Percentiles rank a stretch among this genome's conserved stretches.
These are phyloP conservation scores for Scenedesmus sp. DNA, from an alignment of 163 green algal species.

Conservation along the genomic window DNA sequence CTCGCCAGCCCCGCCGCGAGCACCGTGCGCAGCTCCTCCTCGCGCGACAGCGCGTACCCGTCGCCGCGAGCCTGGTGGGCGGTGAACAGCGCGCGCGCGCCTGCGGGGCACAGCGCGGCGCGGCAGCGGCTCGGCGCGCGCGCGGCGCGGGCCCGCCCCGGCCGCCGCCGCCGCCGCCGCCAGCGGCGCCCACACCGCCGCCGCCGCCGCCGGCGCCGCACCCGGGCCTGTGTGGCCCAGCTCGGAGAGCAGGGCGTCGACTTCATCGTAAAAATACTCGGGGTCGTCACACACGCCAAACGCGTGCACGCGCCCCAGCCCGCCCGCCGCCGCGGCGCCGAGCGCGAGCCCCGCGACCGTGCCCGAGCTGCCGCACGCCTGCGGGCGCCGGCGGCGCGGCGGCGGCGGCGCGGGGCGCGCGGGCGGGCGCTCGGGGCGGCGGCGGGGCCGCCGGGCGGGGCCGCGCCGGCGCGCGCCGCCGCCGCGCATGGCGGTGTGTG, in stretches of 20 bases:
- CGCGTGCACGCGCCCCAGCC: constrained; percentile 50
- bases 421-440: background rate
- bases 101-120: background rate
- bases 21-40: constrained; percentile 81
- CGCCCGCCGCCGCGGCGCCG: constrained; percentile 66
- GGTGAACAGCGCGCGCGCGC: constrained; percentile 57
- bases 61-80: constrained; percentile 80
- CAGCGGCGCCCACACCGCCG: no score
- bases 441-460: no score
- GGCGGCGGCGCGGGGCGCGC: background rate
- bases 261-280: constrained; percentile 89
- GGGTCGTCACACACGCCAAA: constrained; percentile 86
- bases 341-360: constrained; percentile 88
- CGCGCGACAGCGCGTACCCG: constrained; percentile 90
- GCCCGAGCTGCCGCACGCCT: constrained; percentile 90
- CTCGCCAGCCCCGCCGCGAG: no score
- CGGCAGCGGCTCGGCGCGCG: no score
- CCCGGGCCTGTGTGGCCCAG: constrained; percentile 52
- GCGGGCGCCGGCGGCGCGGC: no score
- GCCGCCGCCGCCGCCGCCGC: no score
- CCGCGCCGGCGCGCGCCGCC: no score
- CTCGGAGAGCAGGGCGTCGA: constrained; percentile 74
- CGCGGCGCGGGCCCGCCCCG: no score
- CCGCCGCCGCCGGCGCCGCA: background rate
- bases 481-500: no score